A percentile compares a stretch with the other conserved stretches of the same genome.
Evolutionary conservation across 495 filamentous ascomycete species (phyloP).

Genomic region (Emericellopsis terricola): DNA sequence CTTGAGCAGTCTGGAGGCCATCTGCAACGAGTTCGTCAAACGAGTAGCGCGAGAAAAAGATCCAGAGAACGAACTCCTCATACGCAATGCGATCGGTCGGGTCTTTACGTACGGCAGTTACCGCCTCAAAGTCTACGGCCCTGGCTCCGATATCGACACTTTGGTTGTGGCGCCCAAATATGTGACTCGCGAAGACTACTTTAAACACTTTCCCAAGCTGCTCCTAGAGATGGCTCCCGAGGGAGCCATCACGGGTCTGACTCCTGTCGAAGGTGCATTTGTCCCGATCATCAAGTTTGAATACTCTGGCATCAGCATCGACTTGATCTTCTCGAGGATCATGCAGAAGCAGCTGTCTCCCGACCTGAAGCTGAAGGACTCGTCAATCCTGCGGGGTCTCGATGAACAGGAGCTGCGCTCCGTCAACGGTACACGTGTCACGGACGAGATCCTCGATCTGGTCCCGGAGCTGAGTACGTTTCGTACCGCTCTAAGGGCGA

Average conservation of each 20-base stretch:
- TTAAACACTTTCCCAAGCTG: conserved; percentile 62
- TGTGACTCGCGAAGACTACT: conserved; percentile 75
- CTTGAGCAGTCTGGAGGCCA: conserved; percentile 52
- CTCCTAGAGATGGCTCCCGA: conserved; percentile 53
- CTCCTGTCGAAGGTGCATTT: conserved; percentile 70
- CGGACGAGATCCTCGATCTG: conserved; percentile 72
- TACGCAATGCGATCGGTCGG: conserved; percentile 70
- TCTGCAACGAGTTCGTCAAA: conserved; percentile 71
- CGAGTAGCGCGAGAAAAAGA: conserved; percentile 52
- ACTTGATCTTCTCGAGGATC: conserved; percentile 81
- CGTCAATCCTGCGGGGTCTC: conserved; percentile 66
- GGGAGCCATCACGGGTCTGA: conserved; percentile 70
- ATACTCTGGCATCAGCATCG: conserved; percentile 76
- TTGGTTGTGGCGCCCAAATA: conserved; percentile 81
- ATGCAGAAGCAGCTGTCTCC: conserved; percentile 50
- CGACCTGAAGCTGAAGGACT: conserved; percentile 50
- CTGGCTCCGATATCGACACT: conserved; percentile 95
- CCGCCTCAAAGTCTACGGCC: conserved; percentile 81
- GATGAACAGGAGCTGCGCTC: conserved; percentile 74
- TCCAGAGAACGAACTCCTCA: conserved; percentile 53
- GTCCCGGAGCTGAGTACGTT: conserved; percentile 85
- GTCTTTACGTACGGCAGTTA: conserved; percentile 94
- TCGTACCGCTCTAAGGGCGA: conserved; percentile 66
- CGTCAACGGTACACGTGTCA: conserved; percentile 84
- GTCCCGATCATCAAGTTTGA: conserved; percentile 95